phyloP scores from a whole-genome alignment of 129 eudicot species.

The Helianthus tuberosus region DNA sequence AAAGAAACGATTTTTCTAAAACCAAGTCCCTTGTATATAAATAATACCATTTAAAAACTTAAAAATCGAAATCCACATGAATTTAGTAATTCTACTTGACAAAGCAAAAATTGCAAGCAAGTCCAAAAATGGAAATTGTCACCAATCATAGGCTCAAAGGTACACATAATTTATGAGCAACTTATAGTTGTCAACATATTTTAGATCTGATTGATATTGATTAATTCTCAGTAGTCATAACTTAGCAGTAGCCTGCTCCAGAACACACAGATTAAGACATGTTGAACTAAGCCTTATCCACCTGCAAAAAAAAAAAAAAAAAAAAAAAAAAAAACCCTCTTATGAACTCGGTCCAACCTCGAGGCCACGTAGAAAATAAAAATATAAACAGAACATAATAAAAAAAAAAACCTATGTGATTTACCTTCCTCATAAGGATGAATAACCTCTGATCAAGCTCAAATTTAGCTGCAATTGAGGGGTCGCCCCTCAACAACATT shows the following conservation, averaged over 20 bases:
- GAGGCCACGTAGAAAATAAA: neutral
- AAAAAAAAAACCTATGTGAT: neutral
- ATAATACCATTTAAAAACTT: neutral
- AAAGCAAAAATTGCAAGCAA: neutral
- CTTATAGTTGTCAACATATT: slow-evolving; percentile 5
- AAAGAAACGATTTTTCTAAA: neutral
- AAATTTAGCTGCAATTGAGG: slow-evolving; percentile 71
- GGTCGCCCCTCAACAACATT: slow-evolving; percentile 89
- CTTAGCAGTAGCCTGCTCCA: slow-evolving; percentile 19
- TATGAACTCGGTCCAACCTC: neutral
- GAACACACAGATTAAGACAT: neutral
- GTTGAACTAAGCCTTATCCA: slow-evolving; percentile 42
- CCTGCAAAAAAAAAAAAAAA: slow-evolving; percentile 24
- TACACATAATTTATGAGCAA: slow-evolving; percentile 13
- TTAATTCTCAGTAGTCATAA: slow-evolving; percentile 6
- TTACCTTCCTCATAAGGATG: slow-evolving; percentile 87
- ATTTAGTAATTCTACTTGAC: neutral
- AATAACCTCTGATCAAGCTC: slow-evolving; percentile 97
- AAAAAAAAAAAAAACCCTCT: neutral
- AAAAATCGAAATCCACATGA: neutral
- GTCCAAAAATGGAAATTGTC: neutral
- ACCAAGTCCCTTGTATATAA: neutral
- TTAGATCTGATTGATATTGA: slow-evolving; percentile 5
- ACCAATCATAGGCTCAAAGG: neutral
- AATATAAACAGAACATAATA: too few relatives aligned